Evolutionary conservation across 495 filamentous ascomycete species (phyloP).

Genomic region (Lasiosphaeria ovina): DNA sequence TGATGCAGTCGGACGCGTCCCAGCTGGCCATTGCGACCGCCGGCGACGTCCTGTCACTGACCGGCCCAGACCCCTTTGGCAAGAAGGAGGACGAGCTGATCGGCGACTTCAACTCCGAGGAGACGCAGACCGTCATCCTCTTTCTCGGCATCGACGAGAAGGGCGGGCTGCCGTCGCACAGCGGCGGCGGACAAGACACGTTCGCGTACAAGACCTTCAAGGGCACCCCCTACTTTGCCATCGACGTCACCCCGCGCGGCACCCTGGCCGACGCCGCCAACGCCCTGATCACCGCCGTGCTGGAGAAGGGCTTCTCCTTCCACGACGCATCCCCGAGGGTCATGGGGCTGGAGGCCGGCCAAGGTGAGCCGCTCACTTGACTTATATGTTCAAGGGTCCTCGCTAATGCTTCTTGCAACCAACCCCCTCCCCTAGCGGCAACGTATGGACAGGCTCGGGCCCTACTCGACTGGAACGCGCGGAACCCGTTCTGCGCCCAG

Average conservation of each 20-base stretch:
- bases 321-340: slow-evolving; percentile 29
- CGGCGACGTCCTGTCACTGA: slow-evolving; percentile 64
- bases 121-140: slow-evolving; percentile 64
- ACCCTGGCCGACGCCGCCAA: slow-evolving; percentile 57
- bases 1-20: slow-evolving; percentile 55
- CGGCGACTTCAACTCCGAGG: slow-evolving; percentile 66
- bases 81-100: slow-evolving; percentile 71
- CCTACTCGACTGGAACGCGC: slow-evolving; percentile 90
- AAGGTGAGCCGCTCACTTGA: slow-evolving; percentile 31
- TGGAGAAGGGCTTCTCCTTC: slow-evolving; percentile 32
- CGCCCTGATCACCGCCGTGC: slow-evolving; percentile 36
- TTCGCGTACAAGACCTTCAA: slow-evolving; percentile 55
- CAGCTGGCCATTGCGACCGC: slow-evolving; percentile 61
- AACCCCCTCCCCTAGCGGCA: slow-evolving; percentile 56
- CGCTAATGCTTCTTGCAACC: neutral
- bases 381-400: neutral
- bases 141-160: slow-evolving; percentile 86
- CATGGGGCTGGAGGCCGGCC: slow-evolving; percentile 40
- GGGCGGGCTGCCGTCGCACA: slow-evolving; percentile 27
- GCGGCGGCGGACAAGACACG: slow-evolving; percentile 6
- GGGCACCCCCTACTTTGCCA: slow-evolving; percentile 80
- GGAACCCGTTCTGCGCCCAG: slow-evolving; percentile 86
- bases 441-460: slow-evolving; percentile 89
- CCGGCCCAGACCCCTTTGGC: slow-evolving; percentile 68
- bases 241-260: slow-evolving; percentile 76